A percentile compares a stretch with the other conserved stretches of the same genome.
Evolutionary conservation across 768 basidiomycete genomes (phyloP).

Genomic region (Boletus barrowsii): DNA sequence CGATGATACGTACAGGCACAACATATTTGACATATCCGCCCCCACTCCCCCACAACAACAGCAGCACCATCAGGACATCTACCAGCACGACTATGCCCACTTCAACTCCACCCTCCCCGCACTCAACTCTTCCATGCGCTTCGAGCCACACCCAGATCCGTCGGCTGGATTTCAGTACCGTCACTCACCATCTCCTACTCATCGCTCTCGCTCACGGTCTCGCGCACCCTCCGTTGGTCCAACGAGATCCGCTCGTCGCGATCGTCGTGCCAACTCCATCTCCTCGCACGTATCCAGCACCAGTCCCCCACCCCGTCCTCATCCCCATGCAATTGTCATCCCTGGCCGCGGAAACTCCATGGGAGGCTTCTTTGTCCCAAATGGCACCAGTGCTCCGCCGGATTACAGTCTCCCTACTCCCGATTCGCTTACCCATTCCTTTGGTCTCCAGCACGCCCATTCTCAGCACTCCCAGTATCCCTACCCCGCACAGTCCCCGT

Average conservation of each 20-base stretch:
- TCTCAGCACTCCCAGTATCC: constrained; percentile 21
- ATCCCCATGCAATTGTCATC: constrained; percentile 71
- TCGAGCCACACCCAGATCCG: constrained; percentile 43
- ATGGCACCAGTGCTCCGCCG: constrained; percentile 20
- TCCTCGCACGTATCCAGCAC: constrained; percentile 54
- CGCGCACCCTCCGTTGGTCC: constrained; percentile 44
- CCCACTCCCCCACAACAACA: constrained; percentile 36
- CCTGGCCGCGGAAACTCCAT: constrained; percentile 41
- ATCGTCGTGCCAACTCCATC: constrained; percentile 59
- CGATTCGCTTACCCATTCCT: constrained; percentile 33
- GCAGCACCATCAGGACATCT: constrained; percentile 29
- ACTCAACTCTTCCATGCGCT: constrained; percentile 51
- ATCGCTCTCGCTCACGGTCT: constrained; percentile 47
- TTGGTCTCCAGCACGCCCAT: constrained; percentile 33
- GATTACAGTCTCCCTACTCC: constrained; percentile 48
- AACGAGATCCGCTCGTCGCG: constrained; percentile 45
- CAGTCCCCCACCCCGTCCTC: constrained; percentile 42
- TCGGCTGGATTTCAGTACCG: constrained; percentile 23
- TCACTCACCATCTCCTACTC: constrained; percentile 29
- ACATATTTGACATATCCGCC: constrained; percentile 63
- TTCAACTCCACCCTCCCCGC: constrained; percentile 52
- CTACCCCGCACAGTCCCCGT: constrained; percentile 28
- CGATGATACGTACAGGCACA: constrained; percentile 47
- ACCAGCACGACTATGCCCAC: constrained; percentile 35
- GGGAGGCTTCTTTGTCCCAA: constrained; percentile 33